Evolutionary conservation across 257 asterid species (phyloP), one percentile per base, ranked within the genome.

Genomic region (Nicotiana paniculata): DNA sequence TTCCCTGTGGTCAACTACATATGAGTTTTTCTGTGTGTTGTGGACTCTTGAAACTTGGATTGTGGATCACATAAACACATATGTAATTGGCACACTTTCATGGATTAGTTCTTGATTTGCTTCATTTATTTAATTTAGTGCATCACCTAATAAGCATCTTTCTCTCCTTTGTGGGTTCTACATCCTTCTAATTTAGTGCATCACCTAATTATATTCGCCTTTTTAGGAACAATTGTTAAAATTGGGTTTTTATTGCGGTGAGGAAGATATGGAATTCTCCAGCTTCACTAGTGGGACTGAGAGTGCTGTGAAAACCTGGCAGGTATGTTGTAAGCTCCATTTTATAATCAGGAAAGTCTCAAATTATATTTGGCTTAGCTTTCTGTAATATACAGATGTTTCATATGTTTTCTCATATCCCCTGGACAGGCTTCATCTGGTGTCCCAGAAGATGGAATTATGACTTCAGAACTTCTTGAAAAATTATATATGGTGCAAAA

Each of bases 221-320:
- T 70, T 53, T 84, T 86, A 96, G 98, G 98, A 92, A 81, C 97
- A 95, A 70, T 82, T 96, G 82, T 87, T 83, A 86, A 91, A 89
- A 85, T 89, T 93, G 39, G 99, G 99, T 68, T 94, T 92, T 86
- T 96, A 94, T 85, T 94, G 94, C 46, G 98, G 99, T 17, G 99
- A 96, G 87, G 99, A 96, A 91, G 98, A 96, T 83, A 90, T 90
- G 83, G 99, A 96, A 80, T 96, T 13, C 85, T 92, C 93, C 30
- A 89, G 86, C 90, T 94, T 94, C 86, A 86, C 94, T 13, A 86
- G 87, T 53, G 98, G 95, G 86, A 94, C 99, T 5, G 97, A 93
- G 86, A 91, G 95, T 65, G 98, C 99, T 51, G 97, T 94, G 26
- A 94, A 92, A 89, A 94, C 98, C 62, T 96, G 99, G 99, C 99